Evolutionary conservation across 352 stramenopile genomes (phyloP).

Genomic region (Lagenidium sp.): DNA sequence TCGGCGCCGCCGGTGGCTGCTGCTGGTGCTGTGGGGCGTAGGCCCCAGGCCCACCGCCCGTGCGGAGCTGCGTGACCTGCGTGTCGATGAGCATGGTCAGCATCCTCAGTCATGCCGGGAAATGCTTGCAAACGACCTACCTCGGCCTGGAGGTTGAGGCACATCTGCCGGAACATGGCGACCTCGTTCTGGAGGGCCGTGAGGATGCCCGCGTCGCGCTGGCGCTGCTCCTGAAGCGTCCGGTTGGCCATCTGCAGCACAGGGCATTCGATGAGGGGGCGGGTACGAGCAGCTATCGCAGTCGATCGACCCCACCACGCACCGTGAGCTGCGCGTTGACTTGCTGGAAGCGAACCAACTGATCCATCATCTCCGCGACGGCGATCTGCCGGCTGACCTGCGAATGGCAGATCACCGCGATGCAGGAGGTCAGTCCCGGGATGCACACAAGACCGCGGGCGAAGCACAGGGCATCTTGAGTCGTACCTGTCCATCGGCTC

Average conservation of each 20-base stretch:
- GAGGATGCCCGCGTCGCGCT: conserved; percentile 36
- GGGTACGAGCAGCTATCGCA: not conserved
- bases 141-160: conserved; percentile 67
- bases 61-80: conserved; percentile 13
- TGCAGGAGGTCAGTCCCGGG: not conserved
- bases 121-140: conserved; percentile 18
- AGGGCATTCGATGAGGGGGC: not conserved
- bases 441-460: too few relatives aligned
- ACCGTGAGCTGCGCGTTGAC: conserved; percentile 69
- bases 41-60: not conserved
- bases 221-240: conserved; percentile 36
- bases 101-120: not conserved
- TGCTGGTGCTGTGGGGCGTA: not conserved
- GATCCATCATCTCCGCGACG: conserved; percentile 75
- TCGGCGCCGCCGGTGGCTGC: not conserved
- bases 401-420: not conserved
- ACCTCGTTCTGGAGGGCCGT: conserved; percentile 65
- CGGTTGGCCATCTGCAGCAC: conserved; percentile 58
- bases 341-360: conserved; percentile 57
- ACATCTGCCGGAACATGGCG: conserved; percentile 78
- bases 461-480: too few relatives aligned
- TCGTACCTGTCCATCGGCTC: conserved; percentile 44
- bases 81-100: not conserved
- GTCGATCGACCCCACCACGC: conserved; percentile 3
- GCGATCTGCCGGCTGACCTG: conserved; percentile 63